phyloP scores from a whole-genome alignment of 805 yeast genomes.

The Lipomyces lipofer region DNA sequence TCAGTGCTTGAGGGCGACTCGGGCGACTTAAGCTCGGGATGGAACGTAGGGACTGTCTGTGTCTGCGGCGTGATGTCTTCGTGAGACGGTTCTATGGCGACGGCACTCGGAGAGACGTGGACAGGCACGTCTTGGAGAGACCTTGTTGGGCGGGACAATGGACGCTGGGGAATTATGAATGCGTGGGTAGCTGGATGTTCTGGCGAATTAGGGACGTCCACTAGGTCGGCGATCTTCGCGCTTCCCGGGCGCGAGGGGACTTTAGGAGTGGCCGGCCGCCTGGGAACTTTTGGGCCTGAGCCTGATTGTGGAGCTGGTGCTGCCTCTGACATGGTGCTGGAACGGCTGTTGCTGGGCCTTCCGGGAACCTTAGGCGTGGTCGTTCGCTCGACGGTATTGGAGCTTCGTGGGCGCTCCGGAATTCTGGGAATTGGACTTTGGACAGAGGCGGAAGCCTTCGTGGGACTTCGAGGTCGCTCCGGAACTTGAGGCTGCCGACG shows the following conservation, averaged over 20 bases:
- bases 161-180: slow-evolving; percentile 8
- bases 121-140: slow-evolving; percentile 10
- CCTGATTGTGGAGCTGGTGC: neutral
- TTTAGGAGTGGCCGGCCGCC: neutral
- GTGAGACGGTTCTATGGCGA: slow-evolving; percentile 12
- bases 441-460: slow-evolving; percentile 51
- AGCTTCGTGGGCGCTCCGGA: slow-evolving; percentile 17
- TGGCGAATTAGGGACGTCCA: neutral
- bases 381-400: neutral
- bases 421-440: slow-evolving; percentile 7
- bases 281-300: neutral
- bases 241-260: slow-evolving; percentile 6
- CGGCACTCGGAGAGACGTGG: slow-evolving; percentile 13
- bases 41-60: slow-evolving; percentile 15
- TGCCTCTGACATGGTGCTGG: neutral
- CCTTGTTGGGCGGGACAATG: slow-evolving; percentile 8
- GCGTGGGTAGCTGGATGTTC: neutral
- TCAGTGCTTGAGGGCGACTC: neutral
- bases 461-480: slow-evolving; percentile 39
- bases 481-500: neutral
- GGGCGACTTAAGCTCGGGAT: neutral
- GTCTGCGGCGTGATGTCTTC: neutral
- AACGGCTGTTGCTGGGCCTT: slow-evolving; percentile 8
- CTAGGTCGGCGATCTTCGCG: neutral
- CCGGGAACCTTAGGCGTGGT: slow-evolving; percentile 2